A percentile compares a stretch with the other conserved stretches of the same genome.
These are phyloP conservation scores for Helicostylum pulchrum DNA, from an alignment of 192 early-diverging fungal species.

Conservation along the genomic window DNA sequence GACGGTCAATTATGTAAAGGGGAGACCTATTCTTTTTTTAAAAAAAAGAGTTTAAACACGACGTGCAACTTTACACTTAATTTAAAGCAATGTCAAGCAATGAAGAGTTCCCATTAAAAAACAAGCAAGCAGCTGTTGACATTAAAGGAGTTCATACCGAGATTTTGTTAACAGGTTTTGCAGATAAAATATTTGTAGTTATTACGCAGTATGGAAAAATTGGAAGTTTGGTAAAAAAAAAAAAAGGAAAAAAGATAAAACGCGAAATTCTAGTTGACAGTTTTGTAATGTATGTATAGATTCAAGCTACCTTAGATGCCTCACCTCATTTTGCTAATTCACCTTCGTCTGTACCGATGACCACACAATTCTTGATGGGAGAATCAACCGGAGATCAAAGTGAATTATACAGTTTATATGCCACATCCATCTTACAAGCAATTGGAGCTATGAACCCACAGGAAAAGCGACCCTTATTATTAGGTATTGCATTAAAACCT, in stretches of 20 bases:
- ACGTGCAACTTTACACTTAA: too few species aligned
- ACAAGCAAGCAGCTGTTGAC: conserved; percentile 39
- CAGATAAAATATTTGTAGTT: conserved; percentile 51
- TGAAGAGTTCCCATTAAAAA: conserved; percentile 43
- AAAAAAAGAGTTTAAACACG: too few species aligned
- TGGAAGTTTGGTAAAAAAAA: conserved; percentile 48
- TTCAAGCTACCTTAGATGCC: conserved; percentile 44
- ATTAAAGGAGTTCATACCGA: conserved; percentile 50
- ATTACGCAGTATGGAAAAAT: conserved; percentile 53
- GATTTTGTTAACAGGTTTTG: conserved; percentile 44
- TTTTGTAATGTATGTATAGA: conserved; percentile 20
- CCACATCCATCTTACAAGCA: conserved; percentile 46
- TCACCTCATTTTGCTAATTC: conserved; percentile 28
- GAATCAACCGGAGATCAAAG: conserved; percentile 36
- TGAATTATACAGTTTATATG: conserved; percentile 50
- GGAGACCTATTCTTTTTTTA: too few species aligned
- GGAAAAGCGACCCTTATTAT: conserved; percentile 42
- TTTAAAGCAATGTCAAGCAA: conserved; percentile 6
- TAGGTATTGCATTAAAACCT: conserved; percentile 47
- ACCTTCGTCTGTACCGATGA: conserved; percentile 30
- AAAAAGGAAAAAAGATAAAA: conserved; percentile 6
- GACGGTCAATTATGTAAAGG: too few species aligned
- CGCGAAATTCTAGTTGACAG: not conserved
- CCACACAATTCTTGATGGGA: conserved; percentile 45
- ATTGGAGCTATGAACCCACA: conserved; percentile 48